These are phyloP conservation scores for Basidioascus undulatus DNA, from an alignment of 768 basidiomycete species.

Conservation along the genomic window DNA sequence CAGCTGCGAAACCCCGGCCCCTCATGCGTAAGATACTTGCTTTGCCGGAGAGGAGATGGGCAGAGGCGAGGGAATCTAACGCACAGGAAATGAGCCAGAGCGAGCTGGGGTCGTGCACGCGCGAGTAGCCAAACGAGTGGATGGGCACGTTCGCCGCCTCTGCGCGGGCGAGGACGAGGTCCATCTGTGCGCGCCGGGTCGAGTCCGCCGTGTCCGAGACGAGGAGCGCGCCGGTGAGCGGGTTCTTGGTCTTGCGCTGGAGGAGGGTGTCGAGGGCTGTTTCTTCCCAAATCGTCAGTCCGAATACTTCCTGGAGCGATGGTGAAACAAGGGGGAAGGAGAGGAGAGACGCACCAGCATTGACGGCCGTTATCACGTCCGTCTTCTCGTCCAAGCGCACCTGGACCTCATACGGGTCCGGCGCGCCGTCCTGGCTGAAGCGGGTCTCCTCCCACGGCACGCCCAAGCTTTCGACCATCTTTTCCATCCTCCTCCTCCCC, in stretches of 20 bases:
- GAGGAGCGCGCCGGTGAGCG: slow-evolving; percentile 71
- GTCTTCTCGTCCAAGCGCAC: slow-evolving; percentile 76
- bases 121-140: slow-evolving; percentile 89
- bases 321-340: neutral
- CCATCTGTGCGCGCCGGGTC: slow-evolving; percentile 88
- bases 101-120: slow-evolving; percentile 88
- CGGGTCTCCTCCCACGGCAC: too few relatives aligned
- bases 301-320: neutral
- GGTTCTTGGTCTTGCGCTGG: slow-evolving; percentile 74
- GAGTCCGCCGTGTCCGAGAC: slow-evolving; percentile 82
- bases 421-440: slow-evolving; percentile 9
- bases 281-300: neutral
- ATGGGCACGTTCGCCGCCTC: slow-evolving; percentile 94
- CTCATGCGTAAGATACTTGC: too few relatives aligned
- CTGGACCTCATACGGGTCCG: slow-evolving; percentile 15
- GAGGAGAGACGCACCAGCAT: slow-evolving; percentile 38
- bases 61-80: too few relatives aligned
- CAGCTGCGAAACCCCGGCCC: too few relatives aligned
- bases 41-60: too few relatives aligned
- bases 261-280: slow-evolving; percentile 74
- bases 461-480: slow-evolving; percentile 50
- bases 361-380: slow-evolving; percentile 95
- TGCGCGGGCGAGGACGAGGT: slow-evolving; percentile 82
- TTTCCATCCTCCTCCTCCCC: slow-evolving; percentile 42
- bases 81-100: slow-evolving; percentile 99